Percentiles rank a stretch among this genome's conserved stretches.
Conservation (phyloP, 306 rosid species). For the Prunus kanzakura region DNA sequence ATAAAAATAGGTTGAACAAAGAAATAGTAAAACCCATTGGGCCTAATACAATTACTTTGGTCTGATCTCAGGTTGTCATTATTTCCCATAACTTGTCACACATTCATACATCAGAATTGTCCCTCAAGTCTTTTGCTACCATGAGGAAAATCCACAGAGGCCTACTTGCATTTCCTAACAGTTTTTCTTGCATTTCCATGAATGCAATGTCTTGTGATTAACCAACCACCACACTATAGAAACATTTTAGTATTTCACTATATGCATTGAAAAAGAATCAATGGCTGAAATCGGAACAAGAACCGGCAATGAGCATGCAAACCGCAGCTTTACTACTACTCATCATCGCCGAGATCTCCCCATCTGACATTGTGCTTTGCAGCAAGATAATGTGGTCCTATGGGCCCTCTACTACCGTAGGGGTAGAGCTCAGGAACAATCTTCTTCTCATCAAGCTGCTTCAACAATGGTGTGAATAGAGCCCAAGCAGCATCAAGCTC, state of each 20-base stretch:
- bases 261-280: neutral
- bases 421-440: conserved; percentile 94
- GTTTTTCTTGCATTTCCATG: neutral
- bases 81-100: neutral
- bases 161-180: too few species aligned
- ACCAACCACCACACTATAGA: neutral
- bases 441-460: conserved; percentile 82
- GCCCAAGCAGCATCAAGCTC: conserved; percentile 97
- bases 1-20: too few species aligned
- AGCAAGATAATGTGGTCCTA: conserved; percentile 94
- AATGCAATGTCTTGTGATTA: neutral
- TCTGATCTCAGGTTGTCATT: neutral
- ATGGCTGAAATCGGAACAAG: neutral
- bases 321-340: conserved; percentile 20
- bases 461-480: conserved; percentile 81
- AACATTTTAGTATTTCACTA: neutral
- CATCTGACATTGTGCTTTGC: conserved; percentile 84
- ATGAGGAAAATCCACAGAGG: too few species aligned
- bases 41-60: too few species aligned
- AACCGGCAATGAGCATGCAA: neutral
- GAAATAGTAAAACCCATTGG: too few species aligned
- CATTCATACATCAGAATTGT: neutral
- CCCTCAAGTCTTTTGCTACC: too few species aligned
- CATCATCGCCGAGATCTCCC: conserved; percentile 73
- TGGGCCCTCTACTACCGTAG: conserved; percentile 90